Evolutionary conservation across 345 rosid genomes (phyloP).

Genomic region (Murraya paniculata): DNA sequence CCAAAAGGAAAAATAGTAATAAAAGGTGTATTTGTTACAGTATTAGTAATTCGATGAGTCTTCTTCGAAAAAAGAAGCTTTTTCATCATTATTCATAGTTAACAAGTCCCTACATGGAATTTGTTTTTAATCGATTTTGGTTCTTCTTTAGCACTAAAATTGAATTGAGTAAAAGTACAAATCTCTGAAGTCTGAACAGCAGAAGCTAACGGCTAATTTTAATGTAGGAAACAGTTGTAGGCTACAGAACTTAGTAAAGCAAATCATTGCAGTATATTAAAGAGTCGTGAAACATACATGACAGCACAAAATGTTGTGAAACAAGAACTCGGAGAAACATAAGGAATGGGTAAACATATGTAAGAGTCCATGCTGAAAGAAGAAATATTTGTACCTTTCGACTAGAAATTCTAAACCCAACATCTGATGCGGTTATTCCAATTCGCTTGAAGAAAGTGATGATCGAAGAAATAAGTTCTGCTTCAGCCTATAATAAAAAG

Average conservation of each 20-base stretch:
- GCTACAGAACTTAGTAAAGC: neutral
- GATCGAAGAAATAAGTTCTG: conserved; percentile 84
- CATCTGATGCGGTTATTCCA: conserved; percentile 81
- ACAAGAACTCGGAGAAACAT: neutral
- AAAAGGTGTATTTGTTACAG: neutral
- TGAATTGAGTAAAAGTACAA: neutral
- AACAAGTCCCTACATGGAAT: neutral
- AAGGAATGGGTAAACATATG: neutral
- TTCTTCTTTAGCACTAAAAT: neutral
- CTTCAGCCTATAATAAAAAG: conserved; percentile 67
- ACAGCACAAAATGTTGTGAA: neutral
- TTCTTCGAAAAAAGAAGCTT: neutral
- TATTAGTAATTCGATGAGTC: neutral
- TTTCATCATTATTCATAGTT: neutral
- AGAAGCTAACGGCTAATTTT: neutral
- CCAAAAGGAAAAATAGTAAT: neutral
- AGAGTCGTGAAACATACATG: neutral
- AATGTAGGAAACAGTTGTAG: neutral
- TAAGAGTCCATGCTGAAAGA: neutral
- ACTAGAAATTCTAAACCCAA: conserved; percentile 92
- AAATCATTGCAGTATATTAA: neutral
- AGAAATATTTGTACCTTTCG: conserved; percentile 59
- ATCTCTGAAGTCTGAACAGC: neutral
- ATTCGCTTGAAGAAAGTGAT: conserved; percentile 75
- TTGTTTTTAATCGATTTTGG: no score